Percentiles rank a stretch among this genome's conserved stretches.
phyloP scores from a whole-genome alignment of 306 rosid species.

The Ochetophila trinervis region DNA sequence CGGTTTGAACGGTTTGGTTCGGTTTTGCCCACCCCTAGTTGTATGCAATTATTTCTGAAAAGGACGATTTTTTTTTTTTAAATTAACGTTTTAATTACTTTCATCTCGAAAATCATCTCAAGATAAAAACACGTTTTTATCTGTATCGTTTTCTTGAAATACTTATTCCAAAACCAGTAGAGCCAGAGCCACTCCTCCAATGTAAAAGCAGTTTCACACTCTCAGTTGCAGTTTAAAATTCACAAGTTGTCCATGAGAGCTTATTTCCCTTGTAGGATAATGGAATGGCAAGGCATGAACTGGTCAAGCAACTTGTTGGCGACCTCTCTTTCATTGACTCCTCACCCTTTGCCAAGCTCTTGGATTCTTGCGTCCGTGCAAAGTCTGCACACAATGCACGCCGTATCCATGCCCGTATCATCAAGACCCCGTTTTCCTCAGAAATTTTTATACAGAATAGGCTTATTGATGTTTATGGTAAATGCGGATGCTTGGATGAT shows the following conservation, averaged over 20 bases:
- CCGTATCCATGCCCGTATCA: conserved; percentile 24
- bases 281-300: conserved; percentile 24
- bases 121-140: no score
- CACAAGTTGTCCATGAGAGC: not conserved
- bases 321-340: conserved; percentile 26
- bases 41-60: no score
- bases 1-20: no score
- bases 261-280: not conserved
- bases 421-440: conserved; percentile 19
- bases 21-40: no score
- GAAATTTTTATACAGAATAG: conserved; percentile 29
- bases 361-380: conserved; percentile 22
- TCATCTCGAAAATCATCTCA: no score
- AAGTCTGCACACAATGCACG: conserved; percentile 15
- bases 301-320: conserved; percentile 19
- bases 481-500: conserved; percentile 23
- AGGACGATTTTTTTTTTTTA: no score
- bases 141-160: no score
- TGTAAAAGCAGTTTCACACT: no score
- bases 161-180: no score
- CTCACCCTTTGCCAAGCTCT: conserved; percentile 27
- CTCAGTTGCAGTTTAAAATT: no score
- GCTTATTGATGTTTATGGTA: conserved; percentile 24
- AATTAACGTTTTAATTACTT: no score
- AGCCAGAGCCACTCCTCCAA: no score